Conservation (phyloP, 371 early-diverging fungal genomes). For the Chytridium lagenaria region DNA sequence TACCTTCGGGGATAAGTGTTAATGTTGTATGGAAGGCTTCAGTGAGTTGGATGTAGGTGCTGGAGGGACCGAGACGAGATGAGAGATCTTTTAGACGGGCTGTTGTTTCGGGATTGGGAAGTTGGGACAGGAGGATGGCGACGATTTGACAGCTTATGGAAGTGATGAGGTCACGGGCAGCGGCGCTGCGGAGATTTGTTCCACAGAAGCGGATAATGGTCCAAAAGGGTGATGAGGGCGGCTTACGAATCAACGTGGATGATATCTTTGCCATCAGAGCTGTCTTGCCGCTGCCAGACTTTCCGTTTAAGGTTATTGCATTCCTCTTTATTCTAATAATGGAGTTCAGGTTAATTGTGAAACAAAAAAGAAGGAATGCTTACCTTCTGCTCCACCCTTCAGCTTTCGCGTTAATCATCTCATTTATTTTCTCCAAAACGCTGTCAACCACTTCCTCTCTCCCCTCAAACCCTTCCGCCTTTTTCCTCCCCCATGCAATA, state of each 20-base stretch:
- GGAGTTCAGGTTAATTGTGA: too few relatives aligned
- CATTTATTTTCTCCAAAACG: background rate
- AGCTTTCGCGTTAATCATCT: background rate
- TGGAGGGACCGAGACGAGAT: too few relatives aligned
- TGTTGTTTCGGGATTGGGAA: background rate
- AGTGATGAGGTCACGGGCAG: background rate
- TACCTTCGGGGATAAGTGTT: background rate
- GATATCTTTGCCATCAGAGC: background rate
- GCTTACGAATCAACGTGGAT: background rate
- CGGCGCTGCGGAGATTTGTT: background rate
- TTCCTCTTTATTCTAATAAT: too few relatives aligned
- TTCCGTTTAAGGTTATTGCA: background rate
- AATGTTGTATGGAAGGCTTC: background rate
- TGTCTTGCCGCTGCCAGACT: background rate
- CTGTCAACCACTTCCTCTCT: background rate
- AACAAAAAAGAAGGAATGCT: too few relatives aligned
- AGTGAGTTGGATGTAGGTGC: background rate
- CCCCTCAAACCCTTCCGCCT: background rate
- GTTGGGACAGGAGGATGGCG: background rate
- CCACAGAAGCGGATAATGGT: background rate
- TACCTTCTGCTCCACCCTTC: background rate
- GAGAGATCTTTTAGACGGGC: background rate
- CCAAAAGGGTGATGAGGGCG: background rate
- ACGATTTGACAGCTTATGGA: background rate
- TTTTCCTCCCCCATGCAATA: background rate